Conservation (phyloP, 2,329 filamentous ascomycete species). For the Cordyceps fumosorosea region DNA sequence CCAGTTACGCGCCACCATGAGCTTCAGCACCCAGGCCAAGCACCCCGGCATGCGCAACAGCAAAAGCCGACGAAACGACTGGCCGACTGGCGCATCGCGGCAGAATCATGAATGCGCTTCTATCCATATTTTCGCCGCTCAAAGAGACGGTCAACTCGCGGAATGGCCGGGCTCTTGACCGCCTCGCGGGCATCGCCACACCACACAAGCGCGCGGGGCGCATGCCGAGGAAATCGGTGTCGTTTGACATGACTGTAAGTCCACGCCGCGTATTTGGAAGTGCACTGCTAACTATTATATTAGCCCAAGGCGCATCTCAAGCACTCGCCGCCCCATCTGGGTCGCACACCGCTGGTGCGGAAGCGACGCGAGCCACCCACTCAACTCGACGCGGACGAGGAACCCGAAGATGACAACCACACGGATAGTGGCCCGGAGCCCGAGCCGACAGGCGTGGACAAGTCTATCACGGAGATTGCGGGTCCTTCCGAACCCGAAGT, state of each 20-base stretch:
- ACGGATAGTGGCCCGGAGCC: neutral
- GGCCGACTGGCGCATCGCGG: neutral
- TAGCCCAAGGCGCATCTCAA: constrained; percentile 3
- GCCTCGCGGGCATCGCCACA: neutral
- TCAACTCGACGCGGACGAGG: neutral
- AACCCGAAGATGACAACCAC: neutral
- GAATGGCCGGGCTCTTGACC: constrained; percentile 1
- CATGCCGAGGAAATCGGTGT: constrained; percentile 4
- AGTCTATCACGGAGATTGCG: too few species aligned
- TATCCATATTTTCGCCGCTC: constrained; percentile 10
- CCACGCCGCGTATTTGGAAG: neutral
- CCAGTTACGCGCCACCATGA: neutral
- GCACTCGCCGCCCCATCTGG: neutral
- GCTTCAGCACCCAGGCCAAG: neutral
- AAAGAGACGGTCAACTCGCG: constrained; percentile 4
- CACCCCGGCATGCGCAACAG: neutral
- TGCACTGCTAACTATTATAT: neutral
- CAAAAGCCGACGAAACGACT: neutral
- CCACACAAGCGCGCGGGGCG: neutral
- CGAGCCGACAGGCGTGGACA: neutral
- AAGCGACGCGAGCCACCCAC: neutral
- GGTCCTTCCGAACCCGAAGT: neutral
- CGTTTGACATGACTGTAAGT: constrained; percentile 12
- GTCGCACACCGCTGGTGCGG: neutral
- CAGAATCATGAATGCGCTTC: constrained; percentile 6